Base-by-base conservation (phyloP, 2,329 filamentous ascomycete species). In the Mycosphaerella sp. region DNA sequence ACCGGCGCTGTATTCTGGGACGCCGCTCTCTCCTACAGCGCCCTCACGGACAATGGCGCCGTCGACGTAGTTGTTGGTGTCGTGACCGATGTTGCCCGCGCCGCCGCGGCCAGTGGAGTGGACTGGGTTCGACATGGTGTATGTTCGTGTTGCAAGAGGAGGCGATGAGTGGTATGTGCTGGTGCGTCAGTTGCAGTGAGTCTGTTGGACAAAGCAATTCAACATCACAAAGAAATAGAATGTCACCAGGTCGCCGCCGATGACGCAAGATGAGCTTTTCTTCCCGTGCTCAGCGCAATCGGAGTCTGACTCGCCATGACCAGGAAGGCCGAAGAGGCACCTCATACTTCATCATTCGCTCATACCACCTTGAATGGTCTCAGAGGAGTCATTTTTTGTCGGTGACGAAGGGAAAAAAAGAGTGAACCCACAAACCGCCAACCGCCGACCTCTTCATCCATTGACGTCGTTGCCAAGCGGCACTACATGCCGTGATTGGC, bases 41-140 rank as follows among this genome's bases (percentile, higher is more conserved):
- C 74, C 74, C 66, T 77, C 74, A 63, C 74, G 74, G 40, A 74
- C 66, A 55, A 77, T 75, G 59, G 67, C 69, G 56, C 69, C 74
- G 58, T 76, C 74, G 44, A 69, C 68, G 64, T 76, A 76, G 21
- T 73, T 64, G 29, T 70, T 74, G 31, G 65, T 48, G 62, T 82
- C 80, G 34, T 70, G 72, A 54, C 77, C 75, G 57, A 82, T 82
- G 67, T 83, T 83, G 58, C 79, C 57, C 69, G 55, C 70, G 80
- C 80, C 80, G 69, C 80, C 80, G 59, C 80, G 78, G 55, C 80
- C 80, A 60, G 80, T 80, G 21, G 79, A 82, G 57, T 69, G 67
- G 44, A 70, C 61, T 29, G 54, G 57, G 49, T 58, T 51, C 36
- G 53, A 51, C 55, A 60, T 58, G 42, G 12, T 51, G 17, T 23